These are phyloP conservation scores for Paramecium tetraurelia DNA, from an alignment of 73 alveolate species.

Conservation along the genomic window DNA sequence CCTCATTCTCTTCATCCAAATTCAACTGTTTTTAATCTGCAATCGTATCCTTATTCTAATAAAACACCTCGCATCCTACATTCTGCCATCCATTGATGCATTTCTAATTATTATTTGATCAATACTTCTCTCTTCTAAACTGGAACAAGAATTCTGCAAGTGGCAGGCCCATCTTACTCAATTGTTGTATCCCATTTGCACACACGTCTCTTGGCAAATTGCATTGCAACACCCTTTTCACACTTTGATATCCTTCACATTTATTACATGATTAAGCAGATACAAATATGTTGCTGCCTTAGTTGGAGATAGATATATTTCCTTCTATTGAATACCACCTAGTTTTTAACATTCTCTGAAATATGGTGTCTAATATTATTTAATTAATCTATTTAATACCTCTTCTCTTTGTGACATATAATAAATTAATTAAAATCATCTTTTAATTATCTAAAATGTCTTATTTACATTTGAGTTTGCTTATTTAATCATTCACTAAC, in stretches of 20 bases:
- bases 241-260: neutral
- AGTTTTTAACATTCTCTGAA: conserved; percentile 12
- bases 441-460: neutral
- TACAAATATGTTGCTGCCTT: conserved; percentile 48
- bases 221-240: neutral
- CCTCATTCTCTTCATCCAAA: neutral
- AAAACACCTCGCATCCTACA: conserved; percentile 6
- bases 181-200: conserved; percentile 48
- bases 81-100: conserved; percentile 37
- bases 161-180: conserved; percentile 29
- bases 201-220: conserved; percentile 22
- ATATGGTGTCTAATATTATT: neutral
- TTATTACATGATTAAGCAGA: neutral
- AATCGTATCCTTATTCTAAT: neutral
- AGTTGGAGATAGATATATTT: neutral
- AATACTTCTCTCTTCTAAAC: neutral
- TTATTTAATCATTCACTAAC: no score
- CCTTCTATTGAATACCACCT: neutral
- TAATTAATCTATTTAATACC: neutral
- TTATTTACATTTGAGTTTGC: no score
- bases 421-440: neutral
- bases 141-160: conserved; percentile 11
- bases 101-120: neutral
- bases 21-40: conserved; percentile 5
- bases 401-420: neutral